Conservation (phyloP, 2,329 filamentous ascomycete genomes). For the Fusarium sarcochroum region DNA sequence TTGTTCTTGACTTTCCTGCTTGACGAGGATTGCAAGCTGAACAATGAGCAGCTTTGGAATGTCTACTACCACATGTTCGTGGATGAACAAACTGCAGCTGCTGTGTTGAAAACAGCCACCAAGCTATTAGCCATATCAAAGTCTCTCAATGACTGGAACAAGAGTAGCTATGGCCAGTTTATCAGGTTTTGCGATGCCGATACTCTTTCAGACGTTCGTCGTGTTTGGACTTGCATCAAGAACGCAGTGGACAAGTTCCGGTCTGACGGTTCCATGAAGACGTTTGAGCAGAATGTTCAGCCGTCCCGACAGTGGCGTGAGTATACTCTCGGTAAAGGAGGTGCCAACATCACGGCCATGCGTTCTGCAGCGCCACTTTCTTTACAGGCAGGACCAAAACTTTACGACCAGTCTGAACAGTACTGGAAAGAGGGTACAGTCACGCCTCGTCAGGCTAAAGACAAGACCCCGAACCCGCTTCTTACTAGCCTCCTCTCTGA, state of each 20-base stretch:
- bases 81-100: constrained; percentile 52
- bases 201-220: constrained; percentile 59
- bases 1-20: constrained; percentile 66
- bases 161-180: constrained; percentile 58
- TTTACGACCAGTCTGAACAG: constrained; percentile 44
- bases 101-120: constrained; percentile 59
- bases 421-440: constrained; percentile 57
- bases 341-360: constrained; percentile 48
- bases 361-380: constrained; percentile 58
- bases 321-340: constrained; percentile 37
- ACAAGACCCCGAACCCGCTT: constrained; percentile 60
- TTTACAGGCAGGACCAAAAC: constrained; percentile 41
- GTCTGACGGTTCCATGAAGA: constrained; percentile 14
- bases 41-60: constrained; percentile 61
- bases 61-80: constrained; percentile 69
- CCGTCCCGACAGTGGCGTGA: constrained; percentile 34
- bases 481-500: constrained; percentile 55
- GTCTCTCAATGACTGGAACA: constrained; percentile 61
- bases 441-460: constrained; percentile 30
- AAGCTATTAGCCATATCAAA: constrained; percentile 58
- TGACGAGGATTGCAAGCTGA: constrained; percentile 53
- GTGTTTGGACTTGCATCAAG: constrained; percentile 55
- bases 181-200: constrained; percentile 64
- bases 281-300: constrained; percentile 37
- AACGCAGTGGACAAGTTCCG: constrained; percentile 33